Base-by-base conservation (phyloP, 805 yeast genomes). In the Helenozyma baotianmanensis region DNA sequence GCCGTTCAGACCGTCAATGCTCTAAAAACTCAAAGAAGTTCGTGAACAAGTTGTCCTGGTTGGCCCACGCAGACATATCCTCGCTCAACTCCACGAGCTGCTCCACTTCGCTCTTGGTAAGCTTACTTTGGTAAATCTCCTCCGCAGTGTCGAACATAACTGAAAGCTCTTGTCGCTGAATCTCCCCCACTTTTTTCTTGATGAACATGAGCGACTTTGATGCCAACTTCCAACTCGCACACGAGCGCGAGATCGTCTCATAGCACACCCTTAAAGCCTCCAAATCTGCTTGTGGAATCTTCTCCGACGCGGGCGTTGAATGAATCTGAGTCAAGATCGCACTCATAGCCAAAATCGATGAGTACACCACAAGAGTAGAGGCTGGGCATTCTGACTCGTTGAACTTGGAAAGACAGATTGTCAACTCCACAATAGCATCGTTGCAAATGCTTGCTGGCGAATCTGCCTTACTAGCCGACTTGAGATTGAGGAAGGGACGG, bases 141-240 rank as follows among this genome's bases (percentile, higher is more conserved):
- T 40, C 27, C 3, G 30, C 33, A 3, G 34, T 15, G 3, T 18
- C 42, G 21, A 46, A 44, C 9, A 45, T 25, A 10, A 16, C 21
- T 3, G 40, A 25, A 10, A 44, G 14, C 9, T 16, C 29, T 2
- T 40, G 38, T 11, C 33, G 27, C 13, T 30, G 26, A 9, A 39
- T 19, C 5, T 42, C 41, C 3, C 32, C 25, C 4, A 38, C 39
- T 24, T 36, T 42, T 19, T 32, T 39, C 25, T 30, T 29, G 18
- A 44, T 43, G 29, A 37, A 39, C 12, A 34, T 15, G 27, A 44
- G 27, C 2, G 46, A 38, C 23, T 43, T 40, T 7, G 45, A 39
- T 14, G 50, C 50, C 26, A 46, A 32, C 19, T 42, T 38, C 50
- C 47, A 46, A 19, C 36, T 36, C 11, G 33, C 28, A 14, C 47